Percentiles rank a stretch among this genome's conserved stretches.
These are phyloP conservation scores for Tetracentron sinense DNA, from an alignment of 164 flowering plant species.

Conservation along the genomic window DNA sequence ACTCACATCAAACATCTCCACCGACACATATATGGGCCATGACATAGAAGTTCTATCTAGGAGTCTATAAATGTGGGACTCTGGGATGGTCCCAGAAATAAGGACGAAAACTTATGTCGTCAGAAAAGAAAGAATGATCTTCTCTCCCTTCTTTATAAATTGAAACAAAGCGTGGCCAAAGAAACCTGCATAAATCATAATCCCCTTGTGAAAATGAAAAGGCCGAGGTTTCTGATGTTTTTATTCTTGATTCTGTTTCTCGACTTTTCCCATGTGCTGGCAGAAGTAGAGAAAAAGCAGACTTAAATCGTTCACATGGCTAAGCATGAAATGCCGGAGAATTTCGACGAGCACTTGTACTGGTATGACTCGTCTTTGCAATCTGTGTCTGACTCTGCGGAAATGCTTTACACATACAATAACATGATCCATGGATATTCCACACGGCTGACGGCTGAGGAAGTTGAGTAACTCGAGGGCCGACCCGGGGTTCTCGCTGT, in stretches of 20 bases:
- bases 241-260: conserved; percentile 11
- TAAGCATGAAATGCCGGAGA: conserved; percentile 50
- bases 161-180: neutral
- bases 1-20: no score
- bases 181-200: no score
- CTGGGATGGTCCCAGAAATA: no score
- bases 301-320: conserved; percentile 83
- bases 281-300: conserved; percentile 23
- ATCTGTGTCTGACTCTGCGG: neutral
- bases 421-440: neutral
- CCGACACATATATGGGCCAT: no score
- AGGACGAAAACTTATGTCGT: no score
- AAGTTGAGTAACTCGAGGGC: neutral
- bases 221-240: conserved; percentile 10
- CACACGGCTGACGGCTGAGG: neutral
- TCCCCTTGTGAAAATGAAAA: conserved; percentile 14
- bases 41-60: no score
- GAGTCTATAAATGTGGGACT: no score
- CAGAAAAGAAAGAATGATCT: no score
- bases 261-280: no score
- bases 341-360: neutral
- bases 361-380: neutral
- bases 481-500: conserved; percentile 57
- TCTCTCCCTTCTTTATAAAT: neutral
- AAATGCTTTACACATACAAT: conserved; percentile 22